A percentile compares a stretch with the other conserved stretches of the same genome.
phyloP scores from a whole-genome alignment of 2,329 filamentous ascomycete genomes.

The Tolypocladium sp. region DNA sequence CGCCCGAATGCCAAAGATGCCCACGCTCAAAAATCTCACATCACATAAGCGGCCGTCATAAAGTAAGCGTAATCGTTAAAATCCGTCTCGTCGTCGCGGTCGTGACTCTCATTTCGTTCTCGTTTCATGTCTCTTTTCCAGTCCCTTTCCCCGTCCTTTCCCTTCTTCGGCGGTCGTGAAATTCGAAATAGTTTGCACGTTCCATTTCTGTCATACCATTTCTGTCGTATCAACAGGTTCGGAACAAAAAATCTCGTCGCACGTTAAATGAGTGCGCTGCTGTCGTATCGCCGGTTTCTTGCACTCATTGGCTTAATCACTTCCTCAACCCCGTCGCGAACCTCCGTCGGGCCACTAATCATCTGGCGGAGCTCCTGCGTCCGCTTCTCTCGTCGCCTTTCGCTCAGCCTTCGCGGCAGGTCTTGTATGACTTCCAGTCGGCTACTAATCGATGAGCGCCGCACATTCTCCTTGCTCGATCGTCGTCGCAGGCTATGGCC shows the following conservation, averaged over 20 bases:
- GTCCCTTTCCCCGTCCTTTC: background rate
- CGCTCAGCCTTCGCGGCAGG: slow-evolving; percentile 45
- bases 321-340: slow-evolving; percentile 49
- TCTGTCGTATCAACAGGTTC: background rate
- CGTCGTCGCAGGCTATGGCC: slow-evolving; percentile 17
- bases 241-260: background rate
- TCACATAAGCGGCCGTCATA: background rate
- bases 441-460: slow-evolving; percentile 32
- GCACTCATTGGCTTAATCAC: slow-evolving; percentile 35
- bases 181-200: background rate
- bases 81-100: slow-evolving; percentile 5
- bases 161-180: background rate
- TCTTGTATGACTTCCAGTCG: slow-evolving; percentile 44
- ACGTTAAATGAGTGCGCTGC: background rate
- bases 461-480: slow-evolving; percentile 12
- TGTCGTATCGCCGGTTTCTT: slow-evolving; percentile 1
- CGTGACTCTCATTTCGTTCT: background rate
- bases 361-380: slow-evolving; percentile 48
- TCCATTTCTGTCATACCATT: background rate
- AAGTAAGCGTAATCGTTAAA: slow-evolving; percentile 3
- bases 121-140: background rate
- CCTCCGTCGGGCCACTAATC: slow-evolving; percentile 50
- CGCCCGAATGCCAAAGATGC: background rate
- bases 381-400: slow-evolving; percentile 49
- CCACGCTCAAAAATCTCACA: background rate